Percentiles rank a stretch among this genome's conserved stretches.
Evolutionary conservation across 805 yeast genomes (phyloP).

Genomic region (Saccharomycopsis amapae): DNA sequence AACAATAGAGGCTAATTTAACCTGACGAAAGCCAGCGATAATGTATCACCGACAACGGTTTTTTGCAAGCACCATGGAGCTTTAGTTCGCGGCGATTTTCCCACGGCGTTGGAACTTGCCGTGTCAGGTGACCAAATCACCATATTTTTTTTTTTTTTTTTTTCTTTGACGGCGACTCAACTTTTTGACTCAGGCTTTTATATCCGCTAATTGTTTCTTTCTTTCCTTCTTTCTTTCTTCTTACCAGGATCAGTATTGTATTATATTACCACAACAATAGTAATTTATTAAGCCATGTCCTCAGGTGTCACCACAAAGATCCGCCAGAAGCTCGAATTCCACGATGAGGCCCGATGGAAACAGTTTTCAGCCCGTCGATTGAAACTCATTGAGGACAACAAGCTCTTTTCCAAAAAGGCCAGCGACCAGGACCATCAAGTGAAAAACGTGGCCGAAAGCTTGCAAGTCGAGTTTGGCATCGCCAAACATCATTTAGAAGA

Average conservation of each 20-base stretch:
- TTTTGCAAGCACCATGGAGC: too few relatives aligned
- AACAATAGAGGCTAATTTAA: too few relatives aligned
- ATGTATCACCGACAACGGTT: too few relatives aligned
- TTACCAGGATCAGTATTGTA: background rate
- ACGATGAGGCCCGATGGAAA: slow-evolving; percentile 82
- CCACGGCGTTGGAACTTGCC: too few relatives aligned
- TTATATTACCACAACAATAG: too few relatives aligned
- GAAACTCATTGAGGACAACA: slow-evolving; percentile 64
- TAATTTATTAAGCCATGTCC: background rate
- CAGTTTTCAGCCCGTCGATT: slow-evolving; percentile 83
- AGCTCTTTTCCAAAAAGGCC: slow-evolving; percentile 65
- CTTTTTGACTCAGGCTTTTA: too few relatives aligned
- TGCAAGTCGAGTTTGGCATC: slow-evolving; percentile 74
- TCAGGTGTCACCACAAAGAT: slow-evolving; percentile 37
- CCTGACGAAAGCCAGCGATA: too few relatives aligned
- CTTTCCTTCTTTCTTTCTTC: background rate
- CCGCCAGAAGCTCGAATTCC: slow-evolving; percentile 54
- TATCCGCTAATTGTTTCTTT: background rate
- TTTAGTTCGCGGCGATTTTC: too few relatives aligned
- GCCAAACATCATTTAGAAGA: slow-evolving; percentile 52
- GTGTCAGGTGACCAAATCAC: too few relatives aligned
- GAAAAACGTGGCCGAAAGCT: slow-evolving; percentile 63
- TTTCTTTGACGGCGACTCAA: too few relatives aligned
- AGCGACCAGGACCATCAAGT: slow-evolving; percentile 88
- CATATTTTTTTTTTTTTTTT: too few relatives aligned